Evolutionary conservation across 768 basidiomycete genomes (phyloP), one percentile per base, ranked within the genome.

Genomic region (Imleria badia): DNA sequence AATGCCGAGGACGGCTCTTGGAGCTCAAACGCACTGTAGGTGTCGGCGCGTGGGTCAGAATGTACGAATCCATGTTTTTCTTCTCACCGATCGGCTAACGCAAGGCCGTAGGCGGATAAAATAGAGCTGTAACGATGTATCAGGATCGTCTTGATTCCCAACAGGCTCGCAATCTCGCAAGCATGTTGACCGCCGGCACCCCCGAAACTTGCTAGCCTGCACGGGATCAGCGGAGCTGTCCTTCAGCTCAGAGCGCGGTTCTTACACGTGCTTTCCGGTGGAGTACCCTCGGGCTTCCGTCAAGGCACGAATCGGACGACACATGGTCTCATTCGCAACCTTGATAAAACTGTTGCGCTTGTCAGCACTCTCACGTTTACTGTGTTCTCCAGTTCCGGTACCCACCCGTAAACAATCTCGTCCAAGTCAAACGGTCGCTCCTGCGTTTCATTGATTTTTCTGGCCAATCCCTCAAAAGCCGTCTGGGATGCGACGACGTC

Each of bases 291-390:
- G 77, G 2, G 93, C 91, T 69, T 97, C 94, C 0, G 94, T 97
- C 60, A 96, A 70, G 2, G 92, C 85, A 3, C 95, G 85, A 52
- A 98, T 96, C 9, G 95, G 95, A 44, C 95, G 76, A 59, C 87
- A 89, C 94, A 98, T 98, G 0, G 92, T 94, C 75, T 98, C 95
- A 62, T 97, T 97, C 10, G 94, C 94, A 11, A 96, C 94, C 65
- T 94, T 92, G 73, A 98, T 88, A 71, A 94, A 97, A 6, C 94
- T 92, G 45, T 35, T 4, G 12, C 6, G n/a, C 6, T 40, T 17
- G 23, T 55, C 50, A 48, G 38, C 38, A 19, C 35, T 12, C 8
- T 31, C 22, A 6, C 17, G 13, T 8, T 35, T 13, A 3, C 15
- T 31, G 33, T 20, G 14, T 11, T 7, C 11, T 7, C 31, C 5